Evolutionary conservation across 257 asterid species (phyloP).

Genomic region (Solanum rostratum): DNA sequence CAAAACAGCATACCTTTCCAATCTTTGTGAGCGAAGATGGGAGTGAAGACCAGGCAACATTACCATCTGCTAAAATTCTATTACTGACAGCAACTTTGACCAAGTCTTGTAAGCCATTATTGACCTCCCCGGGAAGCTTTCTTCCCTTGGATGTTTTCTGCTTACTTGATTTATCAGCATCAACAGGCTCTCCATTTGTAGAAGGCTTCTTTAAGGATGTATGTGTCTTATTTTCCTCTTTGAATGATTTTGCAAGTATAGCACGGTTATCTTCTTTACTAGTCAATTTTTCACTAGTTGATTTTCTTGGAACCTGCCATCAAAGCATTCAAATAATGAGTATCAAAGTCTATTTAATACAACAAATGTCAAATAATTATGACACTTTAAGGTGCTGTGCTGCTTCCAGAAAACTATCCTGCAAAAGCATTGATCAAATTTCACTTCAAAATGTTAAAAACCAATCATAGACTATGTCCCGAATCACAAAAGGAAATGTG

Average conservation of each 20-base stretch:
- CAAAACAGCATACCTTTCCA: conserved; percentile 55
- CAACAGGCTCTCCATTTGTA: conserved; percentile 33
- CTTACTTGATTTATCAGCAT: conserved; percentile 33
- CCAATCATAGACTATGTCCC: background rate
- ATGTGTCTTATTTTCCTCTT: conserved; percentile 41
- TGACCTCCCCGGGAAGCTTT: conserved; percentile 45
- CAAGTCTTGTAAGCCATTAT: conserved; percentile 55
- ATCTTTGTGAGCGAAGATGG: conserved; percentile 81
- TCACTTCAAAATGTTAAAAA: background rate
- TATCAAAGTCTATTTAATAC: background rate
- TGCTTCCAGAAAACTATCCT: background rate
- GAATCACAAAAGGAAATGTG: background rate
- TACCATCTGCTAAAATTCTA: conserved; percentile 53
- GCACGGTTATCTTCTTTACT: conserved; percentile 50
- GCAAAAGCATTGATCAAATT: background rate
- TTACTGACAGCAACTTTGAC: conserved; percentile 64
- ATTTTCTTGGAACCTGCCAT: conserved; percentile 64
- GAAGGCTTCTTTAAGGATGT: conserved; percentile 35
- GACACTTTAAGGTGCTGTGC: background rate
- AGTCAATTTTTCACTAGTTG: conserved; percentile 48
- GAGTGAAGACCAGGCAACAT: conserved; percentile 68
- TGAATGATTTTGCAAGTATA: conserved; percentile 34
- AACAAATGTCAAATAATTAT: background rate
- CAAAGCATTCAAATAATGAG: conserved; percentile 2
- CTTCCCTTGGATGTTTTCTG: conserved; percentile 38